phyloP scores from a whole-genome alignment of 2,329 filamentous ascomycete species.

The Anisogramma anomala region DNA sequence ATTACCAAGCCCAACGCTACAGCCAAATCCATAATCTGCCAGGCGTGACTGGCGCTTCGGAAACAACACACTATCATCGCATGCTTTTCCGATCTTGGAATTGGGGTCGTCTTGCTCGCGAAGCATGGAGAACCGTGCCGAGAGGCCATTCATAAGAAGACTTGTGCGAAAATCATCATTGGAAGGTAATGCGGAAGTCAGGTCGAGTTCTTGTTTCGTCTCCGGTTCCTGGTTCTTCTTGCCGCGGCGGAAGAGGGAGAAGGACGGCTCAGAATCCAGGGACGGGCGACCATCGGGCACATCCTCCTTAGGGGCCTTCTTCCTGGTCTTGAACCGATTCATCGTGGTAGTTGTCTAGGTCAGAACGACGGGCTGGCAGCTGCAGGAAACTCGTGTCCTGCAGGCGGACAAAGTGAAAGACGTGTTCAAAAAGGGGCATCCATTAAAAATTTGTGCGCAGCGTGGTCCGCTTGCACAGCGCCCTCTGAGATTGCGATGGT shows the following conservation, averaged over 20 bases:
- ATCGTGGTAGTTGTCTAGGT: conserved; percentile 31
- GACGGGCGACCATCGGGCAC: conserved; percentile 30
- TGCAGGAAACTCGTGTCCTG: background rate
- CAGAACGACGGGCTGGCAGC: conserved; percentile 1
- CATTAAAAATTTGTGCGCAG: conserved; percentile 6
- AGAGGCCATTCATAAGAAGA: conserved; percentile 88
- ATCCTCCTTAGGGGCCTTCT: conserved; percentile 51
- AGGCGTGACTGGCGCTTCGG: conserved; percentile 71
- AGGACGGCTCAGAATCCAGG: conserved; percentile 40
- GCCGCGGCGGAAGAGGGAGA: conserved; percentile 44
- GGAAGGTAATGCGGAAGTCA: conserved; percentile 63
- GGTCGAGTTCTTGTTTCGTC: conserved; percentile 56
- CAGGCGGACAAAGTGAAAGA: background rate
- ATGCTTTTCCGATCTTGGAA: conserved; percentile 83
- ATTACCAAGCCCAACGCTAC: conserved; percentile 52
- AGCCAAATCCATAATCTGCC: conserved; percentile 52
- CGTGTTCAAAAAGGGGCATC: conserved; percentile 4
- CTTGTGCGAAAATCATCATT: conserved; percentile 90
- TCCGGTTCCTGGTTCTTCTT: conserved; percentile 46
- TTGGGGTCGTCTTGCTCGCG: conserved; percentile 86
- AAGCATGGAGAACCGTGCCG: conserved; percentile 92
- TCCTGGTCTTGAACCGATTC: conserved; percentile 69
- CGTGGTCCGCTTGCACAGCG: background rate
- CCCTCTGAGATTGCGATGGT: no score
- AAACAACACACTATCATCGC: conserved; percentile 83